Evolutionary conservation across 371 early-diverging fungal species (phyloP), one percentile per base, ranked within the genome.

Genomic region (Entomophthora muscae): DNA sequence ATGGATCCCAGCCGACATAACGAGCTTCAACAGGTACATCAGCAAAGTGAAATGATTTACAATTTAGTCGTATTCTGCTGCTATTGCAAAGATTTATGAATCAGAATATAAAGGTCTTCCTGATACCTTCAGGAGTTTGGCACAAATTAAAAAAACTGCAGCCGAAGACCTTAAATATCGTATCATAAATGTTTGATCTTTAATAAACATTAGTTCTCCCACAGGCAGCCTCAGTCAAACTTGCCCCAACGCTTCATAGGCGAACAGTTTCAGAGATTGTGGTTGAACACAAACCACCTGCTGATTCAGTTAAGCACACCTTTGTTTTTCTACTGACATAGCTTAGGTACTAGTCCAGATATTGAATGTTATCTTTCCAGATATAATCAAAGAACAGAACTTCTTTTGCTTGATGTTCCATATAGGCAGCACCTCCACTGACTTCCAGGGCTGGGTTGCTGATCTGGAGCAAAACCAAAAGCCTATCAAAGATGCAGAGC

Each of bases 1-100:
- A 81, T 91, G 74, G 94, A 95, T 65, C 80, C 91, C 3, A 72
- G 90, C 29, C 80, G 86, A 64, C 89, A 92, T 70, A 80, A 79
- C 61, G 94, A 94, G 63, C 70, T 95, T 3, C 92, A 88, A 64
- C 80, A 84, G 75, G 88, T 87, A 73, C 1, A 62, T 42, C n/a
- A 21, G 13, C 42, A 24, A 12, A 26, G 22, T 28, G 30, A 12
- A 52, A 3, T 24, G 7, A 26, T 52, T 55, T 61, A 21, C 5
- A 32, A n/a, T n/a, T 61, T 61, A 61, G 53, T 28, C 63, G 3
- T 63, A 63, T 27, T 21, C 63, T 23, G 2, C 54, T 3, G 53
- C 63, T 3, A 32, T 63, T 32, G 28, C 54, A 2, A 63, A 63
- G 17, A 52, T 63, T 29, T 63, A 63, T 27, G 22, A 13, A 10